Evolutionary conservation across 345 rosid species (phyloP), one percentile per base, ranked within the genome.

Genomic region (Ricinus communis): DNA sequence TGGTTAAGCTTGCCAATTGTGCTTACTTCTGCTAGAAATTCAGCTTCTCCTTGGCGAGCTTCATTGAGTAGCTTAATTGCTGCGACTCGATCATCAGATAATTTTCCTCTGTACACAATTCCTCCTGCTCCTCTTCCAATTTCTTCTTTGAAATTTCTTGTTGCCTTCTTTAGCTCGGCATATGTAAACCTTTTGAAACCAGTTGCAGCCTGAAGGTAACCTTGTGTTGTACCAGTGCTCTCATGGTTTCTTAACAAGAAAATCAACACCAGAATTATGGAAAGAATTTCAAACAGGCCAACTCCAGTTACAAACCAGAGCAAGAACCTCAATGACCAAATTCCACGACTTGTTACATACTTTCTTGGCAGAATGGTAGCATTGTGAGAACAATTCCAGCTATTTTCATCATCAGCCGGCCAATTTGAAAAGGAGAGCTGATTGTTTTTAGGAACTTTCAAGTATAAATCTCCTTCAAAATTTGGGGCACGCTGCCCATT

Each of bases 361-460:
- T 22, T 5, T 40, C 61, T 51, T 4, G 18, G 19, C 19, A 40
- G 25, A 33, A 6, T 33, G 38, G 38, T n/a, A 33, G 38, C 38
- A 33, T 2, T 33, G 4, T 33, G 6, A 43, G 27, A 3, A 38
- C 66, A n/a, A 12, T 54, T 27, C 55, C 25, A 16, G 55, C 55
- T 51, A 21, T 51, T 22, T 51, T 51, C 28, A 33, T 33, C 2
- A 2, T 6, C 38, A n/a, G n/a, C n/a, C n/a, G n/a, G n/a, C n/a
- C n/a, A n/a, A n/a, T n/a, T n/a, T n/a, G n/a, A n/a, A n/a, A n/a
- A n/a, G n/a, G 38, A 33, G 38, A 33, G 6, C 6, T 5, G 22
- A 5, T 2, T 28, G n/a, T 0, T 11, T 19, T 21, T 65, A 18
- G 63, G 55, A 15, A 72, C 70, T 72, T 46, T 72, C n/a, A 72